Base-by-base conservation (phyloP, 345 rosid species). In the Mallotus nudiflorus region DNA sequence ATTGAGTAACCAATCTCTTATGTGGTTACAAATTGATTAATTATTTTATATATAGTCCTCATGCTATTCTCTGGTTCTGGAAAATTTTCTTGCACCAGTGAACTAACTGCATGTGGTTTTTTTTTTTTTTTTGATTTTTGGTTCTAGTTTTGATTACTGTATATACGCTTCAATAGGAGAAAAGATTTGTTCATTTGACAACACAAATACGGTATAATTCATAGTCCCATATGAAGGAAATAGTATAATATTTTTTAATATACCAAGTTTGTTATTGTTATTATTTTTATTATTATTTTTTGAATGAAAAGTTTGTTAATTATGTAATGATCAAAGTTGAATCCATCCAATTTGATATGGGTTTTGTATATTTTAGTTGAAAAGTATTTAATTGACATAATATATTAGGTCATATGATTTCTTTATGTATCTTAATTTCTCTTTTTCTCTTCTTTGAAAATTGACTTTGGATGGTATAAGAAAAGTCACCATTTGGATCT, bases 1-100 rank as follows among this genome's bases (percentile, higher is more conserved):
- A 78, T 31, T 85, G 77, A 45, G n/a, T n/a, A 7, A 29, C 1
- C n/a, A 6, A 6, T 51, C n/a, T n/a, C 1, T 69, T 19, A 13
- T 24, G 18, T 40, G 9, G 5, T 46, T 65, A 25, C 20, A 48
- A 22, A 22, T 37, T 60, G 33, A n/a, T n/a, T n/a, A n/a, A n/a
- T n/a, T n/a, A n/a, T n/a, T n/a, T n/a, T n/a, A n/a, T n/a, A n/a
- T n/a, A n/a, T n/a, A n/a, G n/a, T n/a, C n/a, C n/a, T n/a, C n/a
- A n/a, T n/a, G n/a, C n/a, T n/a, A n/a, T n/a, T n/a, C n/a, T n/a
- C n/a, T n/a, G n/a, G n/a, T n/a, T n/a, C n/a, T n/a, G n/a, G n/a
- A n/a, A n/a, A n/a, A n/a, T n/a, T n/a, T n/a, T n/a, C n/a, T n/a
- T n/a, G n/a, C n/a, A n/a, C n/a, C n/a, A n/a, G n/a, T n/a, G n/a